Conservation (phyloP, 148 eudicot species). For the Silene uniflora region DNA sequence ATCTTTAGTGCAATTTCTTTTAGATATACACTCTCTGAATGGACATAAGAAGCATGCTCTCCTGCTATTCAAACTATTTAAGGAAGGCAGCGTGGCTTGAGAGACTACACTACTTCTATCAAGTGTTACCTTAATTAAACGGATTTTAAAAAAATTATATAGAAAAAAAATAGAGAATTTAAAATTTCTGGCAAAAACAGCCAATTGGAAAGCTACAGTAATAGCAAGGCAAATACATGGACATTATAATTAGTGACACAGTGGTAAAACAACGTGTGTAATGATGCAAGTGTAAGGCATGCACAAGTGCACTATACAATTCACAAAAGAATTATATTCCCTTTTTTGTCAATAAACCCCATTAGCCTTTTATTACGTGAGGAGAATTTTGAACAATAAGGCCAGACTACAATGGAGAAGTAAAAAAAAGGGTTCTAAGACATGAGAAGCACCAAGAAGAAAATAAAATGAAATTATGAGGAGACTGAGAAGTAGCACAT, state of each 20-base stretch:
- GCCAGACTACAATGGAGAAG: too few relatives aligned
- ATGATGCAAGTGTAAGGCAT: neutral
- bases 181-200: too few relatives aligned
- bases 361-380: neutral
- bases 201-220: too few relatives aligned
- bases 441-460: neutral
- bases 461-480: neutral
- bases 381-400: neutral
- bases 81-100: neutral
- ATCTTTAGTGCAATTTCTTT: neutral
- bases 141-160: too few relatives aligned
- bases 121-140: too few relatives aligned
- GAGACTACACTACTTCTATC: neutral
- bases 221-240: neutral
- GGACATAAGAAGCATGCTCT: too few relatives aligned
- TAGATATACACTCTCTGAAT: too few relatives aligned
- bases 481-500: slow-evolving; percentile 24
- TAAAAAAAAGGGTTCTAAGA: neutral
- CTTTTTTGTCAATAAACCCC: neutral
- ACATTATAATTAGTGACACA: neutral
- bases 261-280: neutral
- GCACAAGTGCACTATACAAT: neutral
- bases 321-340: neutral
- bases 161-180: too few relatives aligned
- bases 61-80: too few relatives aligned